phyloP scores from a whole-genome alignment of 305 asterid species.

The Ruellia speciosa region DNA sequence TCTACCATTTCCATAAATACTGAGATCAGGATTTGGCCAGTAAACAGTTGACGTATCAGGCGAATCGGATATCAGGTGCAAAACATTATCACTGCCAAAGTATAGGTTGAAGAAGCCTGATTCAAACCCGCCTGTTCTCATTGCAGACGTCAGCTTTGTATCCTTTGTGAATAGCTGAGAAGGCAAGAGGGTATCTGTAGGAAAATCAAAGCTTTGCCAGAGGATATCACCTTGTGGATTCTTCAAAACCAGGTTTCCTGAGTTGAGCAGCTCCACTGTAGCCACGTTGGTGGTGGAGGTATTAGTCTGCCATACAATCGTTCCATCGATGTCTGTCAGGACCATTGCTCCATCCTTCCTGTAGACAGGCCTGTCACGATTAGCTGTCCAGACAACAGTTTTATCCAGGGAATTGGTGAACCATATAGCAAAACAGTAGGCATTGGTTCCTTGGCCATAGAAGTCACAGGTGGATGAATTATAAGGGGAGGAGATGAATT shows the following conservation, averaged over 20 bases:
- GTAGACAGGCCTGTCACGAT: slow-evolving; percentile 50
- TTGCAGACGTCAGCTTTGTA: slow-evolving; percentile 35
- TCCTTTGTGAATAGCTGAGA: slow-evolving; percentile 48
- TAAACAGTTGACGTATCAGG: slow-evolving; percentile 48
- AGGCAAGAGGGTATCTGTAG: slow-evolving; percentile 56
- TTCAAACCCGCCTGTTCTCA: slow-evolving; percentile 30
- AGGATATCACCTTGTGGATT: slow-evolving; percentile 26
- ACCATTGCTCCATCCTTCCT: slow-evolving; percentile 45
- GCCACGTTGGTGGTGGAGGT: slow-evolving; percentile 26
- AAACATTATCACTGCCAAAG: slow-evolving; percentile 47
- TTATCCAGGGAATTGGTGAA: slow-evolving; percentile 44
- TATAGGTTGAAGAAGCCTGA: slow-evolving; percentile 48
- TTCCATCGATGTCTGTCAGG: slow-evolving; percentile 46
- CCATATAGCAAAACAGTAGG: slow-evolving; percentile 60
- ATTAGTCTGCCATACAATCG: slow-evolving; percentile 52
- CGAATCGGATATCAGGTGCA: slow-evolving; percentile 43
- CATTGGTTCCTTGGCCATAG: slow-evolving; percentile 40
- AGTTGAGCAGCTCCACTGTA: slow-evolving; percentile 40
- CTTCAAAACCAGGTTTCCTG: slow-evolving; percentile 47
- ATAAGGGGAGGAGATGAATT: slow-evolving; percentile 40
- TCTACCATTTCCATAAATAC: slow-evolving; percentile 28
- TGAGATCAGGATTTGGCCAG: slow-evolving; percentile 49
- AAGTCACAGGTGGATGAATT: slow-evolving; percentile 55
- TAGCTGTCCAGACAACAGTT: slow-evolving; percentile 60
- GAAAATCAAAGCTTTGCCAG: slow-evolving; percentile 62